A percentile compares a stretch with the other conserved stretches of the same genome.
Conservation (phyloP, 164 flowering plant genomes). For the Vitis rupestris region DNA sequence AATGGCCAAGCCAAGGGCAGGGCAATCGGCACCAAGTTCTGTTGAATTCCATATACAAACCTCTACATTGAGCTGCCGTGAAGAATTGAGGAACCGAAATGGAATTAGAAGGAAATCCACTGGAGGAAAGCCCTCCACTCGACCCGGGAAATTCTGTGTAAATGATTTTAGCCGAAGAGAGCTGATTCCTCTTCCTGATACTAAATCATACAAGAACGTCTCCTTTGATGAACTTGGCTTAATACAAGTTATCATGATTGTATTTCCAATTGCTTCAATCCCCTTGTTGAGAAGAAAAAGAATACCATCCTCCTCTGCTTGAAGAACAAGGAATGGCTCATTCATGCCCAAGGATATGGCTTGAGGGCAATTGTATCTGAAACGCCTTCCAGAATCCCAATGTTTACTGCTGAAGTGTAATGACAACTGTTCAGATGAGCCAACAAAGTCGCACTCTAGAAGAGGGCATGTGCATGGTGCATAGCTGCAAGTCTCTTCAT, state of each 20-base stretch:
- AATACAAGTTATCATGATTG: conserved; percentile 36
- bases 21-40: conserved; percentile 15
- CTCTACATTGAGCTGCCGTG: conserved; percentile 46
- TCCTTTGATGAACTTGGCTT: conserved; percentile 35
- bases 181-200: conserved; percentile 41
- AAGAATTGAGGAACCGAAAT: conserved; percentile 22
- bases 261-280: conserved; percentile 41
- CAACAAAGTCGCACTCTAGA: conserved; percentile 42
- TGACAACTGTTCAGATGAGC: conserved; percentile 48
- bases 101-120: conserved; percentile 61
- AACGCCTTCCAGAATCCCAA: conserved; percentile 46
- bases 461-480: conserved; percentile 60
- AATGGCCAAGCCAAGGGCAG: background rate
- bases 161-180: conserved; percentile 51
- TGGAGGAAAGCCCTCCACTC: conserved; percentile 30
- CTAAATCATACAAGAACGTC: conserved; percentile 45
- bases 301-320: conserved; percentile 55
- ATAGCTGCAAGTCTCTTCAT: conserved; percentile 46
- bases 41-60: conserved; percentile 48
- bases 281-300: conserved; percentile 54
- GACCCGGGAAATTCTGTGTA: conserved; percentile 32
- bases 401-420: conserved; percentile 56
- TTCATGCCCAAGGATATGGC: conserved; percentile 33
- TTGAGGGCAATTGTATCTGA: conserved; percentile 47
- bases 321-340: conserved; percentile 42